Conservation (phyloP, 768 basidiomycete genomes). For the Tubosaeta brunneosetosa region DNA sequence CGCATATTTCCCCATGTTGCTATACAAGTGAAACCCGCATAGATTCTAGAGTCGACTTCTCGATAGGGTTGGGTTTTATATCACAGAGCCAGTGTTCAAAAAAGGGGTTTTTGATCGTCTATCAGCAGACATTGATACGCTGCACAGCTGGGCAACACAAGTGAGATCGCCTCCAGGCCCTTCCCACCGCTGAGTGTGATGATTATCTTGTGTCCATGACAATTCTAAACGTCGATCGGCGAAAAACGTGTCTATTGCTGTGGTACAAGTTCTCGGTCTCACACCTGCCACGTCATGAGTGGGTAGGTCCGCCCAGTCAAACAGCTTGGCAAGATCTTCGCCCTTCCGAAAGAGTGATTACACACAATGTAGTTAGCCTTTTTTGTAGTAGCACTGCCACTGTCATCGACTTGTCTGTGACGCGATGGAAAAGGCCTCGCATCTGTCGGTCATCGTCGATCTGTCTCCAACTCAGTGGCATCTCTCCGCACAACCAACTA, state of each 20-base stretch:
- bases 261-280: too few relatives aligned
- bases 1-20: constrained; percentile 79
- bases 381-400: constrained; percentile 4
- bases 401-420: background rate
- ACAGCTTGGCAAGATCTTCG: too few relatives aligned
- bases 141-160: background rate
- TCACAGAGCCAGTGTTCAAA: constrained; percentile 2
- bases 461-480: constrained; percentile 87
- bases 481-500: constrained; percentile 49
- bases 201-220: background rate
- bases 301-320: background rate
- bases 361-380: too few relatives aligned
- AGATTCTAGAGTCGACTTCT: background rate
- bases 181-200: background rate
- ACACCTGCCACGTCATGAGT: too few relatives aligned
- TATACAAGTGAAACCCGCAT: constrained; percentile 44
- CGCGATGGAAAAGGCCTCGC: constrained; percentile 50
- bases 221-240: background rate
- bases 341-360: too few relatives aligned
- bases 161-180: too few relatives aligned
- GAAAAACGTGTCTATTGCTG: background rate
- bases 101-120: constrained; percentile 2
- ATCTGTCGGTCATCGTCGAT: constrained; percentile 83
- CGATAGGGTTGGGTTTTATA: constrained; percentile 30
- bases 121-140: background rate